phyloP scores from a whole-genome alignment of 805 yeast species.

The Lachancea meyersii region DNA sequence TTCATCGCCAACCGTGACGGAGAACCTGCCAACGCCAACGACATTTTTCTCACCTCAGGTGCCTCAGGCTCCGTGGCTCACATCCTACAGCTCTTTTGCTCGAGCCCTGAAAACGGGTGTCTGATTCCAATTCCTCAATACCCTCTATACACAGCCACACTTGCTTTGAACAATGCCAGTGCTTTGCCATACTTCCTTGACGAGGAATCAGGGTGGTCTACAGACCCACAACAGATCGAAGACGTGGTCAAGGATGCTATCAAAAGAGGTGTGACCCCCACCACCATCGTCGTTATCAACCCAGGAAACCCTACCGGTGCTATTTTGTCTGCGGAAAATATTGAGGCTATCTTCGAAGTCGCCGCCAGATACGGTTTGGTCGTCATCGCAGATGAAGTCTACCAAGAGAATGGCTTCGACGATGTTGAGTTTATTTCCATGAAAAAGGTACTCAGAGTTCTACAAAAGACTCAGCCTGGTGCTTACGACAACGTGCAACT shows the following conservation, averaged over 20 bases:
- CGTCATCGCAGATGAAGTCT: slow-evolving; percentile 94
- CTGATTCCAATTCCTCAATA: slow-evolving; percentile 97
- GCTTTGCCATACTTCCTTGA: slow-evolving; percentile 83
- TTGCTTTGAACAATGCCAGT: slow-evolving; percentile 74
- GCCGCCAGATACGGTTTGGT: slow-evolving; percentile 84
- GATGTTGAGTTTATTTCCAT: slow-evolving; percentile 73
- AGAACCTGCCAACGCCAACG: slow-evolving; percentile 54
- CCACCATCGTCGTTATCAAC: slow-evolving; percentile 85
- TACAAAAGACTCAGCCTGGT: slow-evolving; percentile 51
- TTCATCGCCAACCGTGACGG: slow-evolving; percentile 81
- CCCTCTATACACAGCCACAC: slow-evolving; percentile 93
- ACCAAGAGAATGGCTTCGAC: slow-evolving; percentile 83
- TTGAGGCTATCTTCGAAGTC: slow-evolving; percentile 63
- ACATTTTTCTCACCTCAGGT: slow-evolving; percentile 83
- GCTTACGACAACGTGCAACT: slow-evolving; percentile 68
- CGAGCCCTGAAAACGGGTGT: slow-evolving; percentile 65
- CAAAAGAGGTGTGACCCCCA: slow-evolving; percentile 52
- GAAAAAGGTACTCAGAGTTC: slow-evolving; percentile 66
- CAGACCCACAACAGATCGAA: slow-evolving; percentile 62
- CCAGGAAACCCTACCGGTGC: slow-evolving; percentile 99
- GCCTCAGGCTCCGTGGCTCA: slow-evolving; percentile 92
- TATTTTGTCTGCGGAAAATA: slow-evolving; percentile 56
- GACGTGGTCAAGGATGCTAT: slow-evolving; percentile 44
- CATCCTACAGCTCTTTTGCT: slow-evolving; percentile 62
- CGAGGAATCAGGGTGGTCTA: slow-evolving; percentile 79